Evolutionary conservation across 2,329 filamentous ascomycete species (phyloP).

Genomic region (Chrysoporthe cubensis): DNA sequence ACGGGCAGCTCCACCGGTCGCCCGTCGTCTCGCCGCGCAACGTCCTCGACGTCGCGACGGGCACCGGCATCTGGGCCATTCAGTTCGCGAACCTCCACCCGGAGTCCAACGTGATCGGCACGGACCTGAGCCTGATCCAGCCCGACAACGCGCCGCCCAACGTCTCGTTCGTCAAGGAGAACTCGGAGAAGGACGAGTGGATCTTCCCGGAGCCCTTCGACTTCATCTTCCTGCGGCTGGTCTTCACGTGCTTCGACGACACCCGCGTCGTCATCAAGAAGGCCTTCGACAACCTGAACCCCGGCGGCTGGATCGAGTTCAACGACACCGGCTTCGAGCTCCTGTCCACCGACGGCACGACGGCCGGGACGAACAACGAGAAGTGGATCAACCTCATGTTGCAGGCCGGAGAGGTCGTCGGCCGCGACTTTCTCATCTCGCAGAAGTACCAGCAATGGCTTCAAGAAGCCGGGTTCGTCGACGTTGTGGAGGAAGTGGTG

Average conservation of each 20-base stretch:
- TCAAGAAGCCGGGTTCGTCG: constrained; percentile 37
- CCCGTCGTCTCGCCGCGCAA: constrained; percentile 47
- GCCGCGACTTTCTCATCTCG: constrained; percentile 31
- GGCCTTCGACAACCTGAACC: constrained; percentile 45
- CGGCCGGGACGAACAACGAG: constrained; percentile 37
- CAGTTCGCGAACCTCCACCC: constrained; percentile 49
- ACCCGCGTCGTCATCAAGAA: constrained; percentile 52
- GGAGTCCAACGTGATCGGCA: constrained; percentile 44
- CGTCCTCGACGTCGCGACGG: constrained; percentile 52
- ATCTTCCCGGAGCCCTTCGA: constrained; percentile 51
- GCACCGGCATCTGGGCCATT: constrained; percentile 55
- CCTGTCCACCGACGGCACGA: constrained; percentile 37
- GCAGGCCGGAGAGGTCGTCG: constrained; percentile 14
- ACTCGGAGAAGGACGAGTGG: constrained; percentile 57
- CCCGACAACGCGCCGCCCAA: constrained; percentile 51
- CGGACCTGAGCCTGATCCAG: constrained; percentile 52
- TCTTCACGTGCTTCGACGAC: constrained; percentile 54
- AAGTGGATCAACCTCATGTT: constrained; percentile 39
- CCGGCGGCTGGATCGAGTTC: constrained; percentile 45
- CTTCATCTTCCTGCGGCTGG: constrained; percentile 55
- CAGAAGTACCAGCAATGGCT: constrained; percentile 35
- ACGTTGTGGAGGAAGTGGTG: constrained; percentile 35
- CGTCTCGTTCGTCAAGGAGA: constrained; percentile 57
- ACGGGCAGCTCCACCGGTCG: constrained; percentile 48
- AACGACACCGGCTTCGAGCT: constrained; percentile 39